Percentiles rank a stretch among this genome's conserved stretches.
Evolutionary conservation across 495 filamentous ascomycete genomes (phyloP).

Genomic region (Lasiosphaeria miniovina): DNA sequence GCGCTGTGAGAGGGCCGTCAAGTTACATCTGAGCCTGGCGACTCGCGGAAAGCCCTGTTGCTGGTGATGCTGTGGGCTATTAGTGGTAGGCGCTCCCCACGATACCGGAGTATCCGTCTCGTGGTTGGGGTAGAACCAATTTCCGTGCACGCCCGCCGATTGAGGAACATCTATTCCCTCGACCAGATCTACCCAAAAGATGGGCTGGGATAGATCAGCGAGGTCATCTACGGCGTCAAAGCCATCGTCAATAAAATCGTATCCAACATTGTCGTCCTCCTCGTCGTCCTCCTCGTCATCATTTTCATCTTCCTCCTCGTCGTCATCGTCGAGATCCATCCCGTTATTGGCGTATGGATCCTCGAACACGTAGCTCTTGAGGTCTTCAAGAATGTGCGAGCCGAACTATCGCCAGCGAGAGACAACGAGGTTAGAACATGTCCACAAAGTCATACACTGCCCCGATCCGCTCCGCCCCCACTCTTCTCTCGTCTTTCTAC

Average conservation of each 20-base stretch:
- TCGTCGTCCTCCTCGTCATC: constrained; percentile 19
- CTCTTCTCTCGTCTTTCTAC: too few species aligned
- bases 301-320: constrained; percentile 21
- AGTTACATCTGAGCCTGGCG: constrained; percentile 41
- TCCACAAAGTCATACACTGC: not conserved
- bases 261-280: constrained; percentile 15
- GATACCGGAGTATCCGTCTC: not conserved
- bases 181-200: too few species aligned
- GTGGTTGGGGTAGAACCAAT: not conserved
- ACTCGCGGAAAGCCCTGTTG: constrained; percentile 31
- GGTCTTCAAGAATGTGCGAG: constrained; percentile 18
- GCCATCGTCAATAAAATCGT: constrained; percentile 2
- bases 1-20: constrained; percentile 48
- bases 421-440: too few species aligned
- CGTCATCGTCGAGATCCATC: constrained; percentile 15
- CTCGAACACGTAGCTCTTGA: constrained; percentile 24
- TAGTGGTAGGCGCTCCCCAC: not conserved
- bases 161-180: too few species aligned
- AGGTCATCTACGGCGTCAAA: not conserved
- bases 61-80: constrained; percentile 4
- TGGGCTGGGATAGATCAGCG: not conserved
- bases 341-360: not conserved
- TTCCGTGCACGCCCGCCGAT: not conserved
- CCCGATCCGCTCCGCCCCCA: too few species aligned
- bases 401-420: constrained; percentile 23